Base-by-base conservation (phyloP, 2,329 filamentous ascomycete genomes). In the Scleromitrula shiraiana region DNA sequence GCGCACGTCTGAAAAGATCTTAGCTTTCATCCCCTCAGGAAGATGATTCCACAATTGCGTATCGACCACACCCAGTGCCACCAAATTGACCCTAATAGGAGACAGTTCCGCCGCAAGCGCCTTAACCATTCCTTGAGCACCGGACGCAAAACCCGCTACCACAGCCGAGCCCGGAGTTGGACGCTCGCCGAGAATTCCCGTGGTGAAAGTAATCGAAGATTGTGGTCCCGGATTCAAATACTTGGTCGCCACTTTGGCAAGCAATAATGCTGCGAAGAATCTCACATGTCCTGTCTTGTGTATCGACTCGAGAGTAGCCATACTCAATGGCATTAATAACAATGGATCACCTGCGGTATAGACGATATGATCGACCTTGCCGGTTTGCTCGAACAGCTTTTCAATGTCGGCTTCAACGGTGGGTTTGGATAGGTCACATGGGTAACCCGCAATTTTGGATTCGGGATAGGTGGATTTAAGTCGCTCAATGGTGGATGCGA, bases 1-100 rank as follows among this genome's bases (percentile, higher is more conserved):
- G 12, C 2, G 27, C 17, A 40, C 2, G 8, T 49, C 54, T 15
- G 63, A 63, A 39, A 53, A 53, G 24, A 58, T 42, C 8, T 32
- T 9, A 6, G 62, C 60, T 61, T 64, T 72, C 24, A 74, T 46
- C 35, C 70, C 69, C 23, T 44, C 33, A 5, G 6, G 8, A 33
- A 57, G 30, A 2, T 33, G 19, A 4, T 41, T 61, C 67, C 65
- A 73, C 12, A 78, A 42, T 44, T 72, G 70, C 5, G 77, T 80
- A 32, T 70, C 61, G 0, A 76, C 68, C 0, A 69, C 66, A 0
- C 81, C 82, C 0, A 80, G 78, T 45, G 65, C 68, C 1, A 85
- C 76, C 0, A 74, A 59, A 59, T 86, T 86, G 22, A 84, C 80
- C 2, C 83, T 66, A 7, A 84, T 64, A 0, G 82, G 82, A 53